Conservation (phyloP, 345 rosid genomes). For the Firmiana major region DNA sequence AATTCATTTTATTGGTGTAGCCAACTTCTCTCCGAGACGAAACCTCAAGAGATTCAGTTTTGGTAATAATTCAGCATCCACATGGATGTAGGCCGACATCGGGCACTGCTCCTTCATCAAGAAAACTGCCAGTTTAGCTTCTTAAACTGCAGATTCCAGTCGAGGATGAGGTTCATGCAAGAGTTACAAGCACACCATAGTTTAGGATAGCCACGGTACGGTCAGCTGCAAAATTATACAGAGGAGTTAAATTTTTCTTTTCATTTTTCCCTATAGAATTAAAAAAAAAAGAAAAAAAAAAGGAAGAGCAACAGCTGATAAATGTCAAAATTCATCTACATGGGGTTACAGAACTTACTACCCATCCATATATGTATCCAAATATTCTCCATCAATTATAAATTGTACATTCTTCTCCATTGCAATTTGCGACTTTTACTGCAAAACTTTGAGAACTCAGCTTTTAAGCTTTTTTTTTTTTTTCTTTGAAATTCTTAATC, state of each 20-base stretch:
- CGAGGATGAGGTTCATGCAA: neutral
- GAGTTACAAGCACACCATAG: neutral
- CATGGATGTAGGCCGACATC: neutral
- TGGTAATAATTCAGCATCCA: conserved; percentile 15
- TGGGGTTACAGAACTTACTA: neutral
- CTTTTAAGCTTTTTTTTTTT: too few species aligned
- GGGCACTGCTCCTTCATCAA: neutral
- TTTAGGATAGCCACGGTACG: neutral
- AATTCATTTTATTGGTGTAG: neutral
- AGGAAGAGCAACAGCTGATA: neutral
- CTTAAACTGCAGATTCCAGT: neutral
- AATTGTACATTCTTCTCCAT: conserved; percentile 6
- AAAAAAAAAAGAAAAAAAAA: neutral
- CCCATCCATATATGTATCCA: neutral
- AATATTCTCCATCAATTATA: neutral
- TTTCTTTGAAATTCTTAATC: too few species aligned
- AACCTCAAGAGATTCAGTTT: conserved; percentile 11
- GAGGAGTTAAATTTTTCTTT: neutral
- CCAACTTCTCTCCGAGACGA: conserved; percentile 6
- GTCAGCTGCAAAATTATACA: neutral
- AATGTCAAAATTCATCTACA: neutral
- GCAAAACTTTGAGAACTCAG: too few species aligned
- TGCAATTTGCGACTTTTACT: neutral
- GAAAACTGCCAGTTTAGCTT: conserved; percentile 4
- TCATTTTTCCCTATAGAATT: neutral